A percentile compares a stretch with the other conserved stretches of the same genome.
Conservation (phyloP, 2,329 filamentous ascomycete species). For the Periconia sp. region DNA sequence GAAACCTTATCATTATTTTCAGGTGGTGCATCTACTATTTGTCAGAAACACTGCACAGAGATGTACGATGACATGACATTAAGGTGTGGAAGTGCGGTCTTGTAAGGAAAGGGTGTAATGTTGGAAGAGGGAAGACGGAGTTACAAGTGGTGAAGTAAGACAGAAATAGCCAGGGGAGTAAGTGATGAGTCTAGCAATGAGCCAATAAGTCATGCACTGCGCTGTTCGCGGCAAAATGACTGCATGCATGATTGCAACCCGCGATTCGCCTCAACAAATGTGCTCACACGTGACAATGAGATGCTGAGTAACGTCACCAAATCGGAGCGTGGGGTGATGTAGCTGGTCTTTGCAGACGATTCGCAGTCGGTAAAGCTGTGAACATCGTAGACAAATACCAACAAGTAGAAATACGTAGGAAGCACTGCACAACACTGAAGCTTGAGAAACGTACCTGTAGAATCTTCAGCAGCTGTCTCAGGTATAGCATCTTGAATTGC, state of each 20-base stretch:
- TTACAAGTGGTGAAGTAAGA: too few relatives aligned
- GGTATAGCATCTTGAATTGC: too few relatives aligned
- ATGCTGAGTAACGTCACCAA: constrained; percentile 23
- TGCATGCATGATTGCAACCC: constrained; percentile 34
- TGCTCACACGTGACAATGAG: constrained; percentile 35
- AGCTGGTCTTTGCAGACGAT: not conserved
- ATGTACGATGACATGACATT: too few relatives aligned
- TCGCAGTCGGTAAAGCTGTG: not conserved
- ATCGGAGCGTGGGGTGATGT: constrained; percentile 13
- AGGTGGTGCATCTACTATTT: too few relatives aligned
- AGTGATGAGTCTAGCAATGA: constrained; percentile 21
- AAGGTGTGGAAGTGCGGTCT: too few relatives aligned
- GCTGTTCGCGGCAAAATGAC: constrained; percentile 29
- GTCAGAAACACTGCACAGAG: too few relatives aligned
- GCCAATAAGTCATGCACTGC: constrained; percentile 27
- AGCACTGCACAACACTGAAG: too few relatives aligned
- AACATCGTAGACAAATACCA: not conserved
- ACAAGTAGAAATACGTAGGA: not conserved
- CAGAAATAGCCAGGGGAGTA: not conserved
- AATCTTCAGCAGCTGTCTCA: constrained; percentile 6
- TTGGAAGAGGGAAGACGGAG: too few relatives aligned
- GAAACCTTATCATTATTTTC: too few relatives aligned
- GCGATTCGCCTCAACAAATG: constrained; percentile 20
- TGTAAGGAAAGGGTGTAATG: too few relatives aligned
- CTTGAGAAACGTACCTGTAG: constrained; percentile 28